Percentiles rank a stretch among this genome's conserved stretches.
Evolutionary conservation across 306 rosid genomes (phyloP).

Genomic region (Vicia villosa): DNA sequence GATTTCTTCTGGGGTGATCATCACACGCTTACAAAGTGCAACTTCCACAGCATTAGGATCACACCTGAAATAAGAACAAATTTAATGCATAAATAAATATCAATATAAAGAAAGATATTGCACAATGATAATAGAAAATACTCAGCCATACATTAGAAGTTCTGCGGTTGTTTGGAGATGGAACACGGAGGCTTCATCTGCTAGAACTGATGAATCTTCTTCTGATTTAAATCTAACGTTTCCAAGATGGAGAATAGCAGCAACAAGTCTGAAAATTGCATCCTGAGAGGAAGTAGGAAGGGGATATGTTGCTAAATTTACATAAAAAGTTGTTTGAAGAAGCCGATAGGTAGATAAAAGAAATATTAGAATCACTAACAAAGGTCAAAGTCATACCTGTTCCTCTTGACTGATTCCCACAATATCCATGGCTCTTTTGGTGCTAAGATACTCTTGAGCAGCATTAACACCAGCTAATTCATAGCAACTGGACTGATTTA

Average conservation of each 20-base stretch:
- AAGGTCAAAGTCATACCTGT: slow-evolving; percentile 56
- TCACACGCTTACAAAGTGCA: slow-evolving; percentile 80
- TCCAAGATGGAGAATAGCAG: slow-evolving; percentile 95
- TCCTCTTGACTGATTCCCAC: slow-evolving; percentile 81
- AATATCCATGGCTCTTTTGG: slow-evolving; percentile 89
- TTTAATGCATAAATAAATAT: slow-evolving; percentile 22
- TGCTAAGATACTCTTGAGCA: slow-evolving; percentile 76
- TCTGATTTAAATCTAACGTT: slow-evolving; percentile 73
- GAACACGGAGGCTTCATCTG: slow-evolving; percentile 70
- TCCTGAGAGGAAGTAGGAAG: slow-evolving; percentile 51
- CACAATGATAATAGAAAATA: slow-evolving; percentile 38
- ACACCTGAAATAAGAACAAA: slow-evolving; percentile 63
- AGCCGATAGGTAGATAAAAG: slow-evolving; percentile 21
- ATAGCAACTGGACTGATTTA: slow-evolving; percentile 85
- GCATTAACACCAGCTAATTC: slow-evolving; percentile 72
- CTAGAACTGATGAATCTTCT: slow-evolving; percentile 77
- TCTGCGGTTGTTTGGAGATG: slow-evolving; percentile 87
- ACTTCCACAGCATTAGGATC: slow-evolving; percentile 64
- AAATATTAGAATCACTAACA: slow-evolving; percentile 33
- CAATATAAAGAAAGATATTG: slow-evolving; percentile 22
- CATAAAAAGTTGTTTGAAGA: slow-evolving; percentile 15
- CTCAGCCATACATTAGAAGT: slow-evolving; percentile 73
- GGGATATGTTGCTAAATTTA: slow-evolving; percentile 28
- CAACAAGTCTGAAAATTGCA: slow-evolving; percentile 89
- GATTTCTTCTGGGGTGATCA: slow-evolving; percentile 90